Evolutionary conservation across 495 filamentous ascomycete genomes (phyloP).

Genomic region (Eremomyces bilateralis): DNA sequence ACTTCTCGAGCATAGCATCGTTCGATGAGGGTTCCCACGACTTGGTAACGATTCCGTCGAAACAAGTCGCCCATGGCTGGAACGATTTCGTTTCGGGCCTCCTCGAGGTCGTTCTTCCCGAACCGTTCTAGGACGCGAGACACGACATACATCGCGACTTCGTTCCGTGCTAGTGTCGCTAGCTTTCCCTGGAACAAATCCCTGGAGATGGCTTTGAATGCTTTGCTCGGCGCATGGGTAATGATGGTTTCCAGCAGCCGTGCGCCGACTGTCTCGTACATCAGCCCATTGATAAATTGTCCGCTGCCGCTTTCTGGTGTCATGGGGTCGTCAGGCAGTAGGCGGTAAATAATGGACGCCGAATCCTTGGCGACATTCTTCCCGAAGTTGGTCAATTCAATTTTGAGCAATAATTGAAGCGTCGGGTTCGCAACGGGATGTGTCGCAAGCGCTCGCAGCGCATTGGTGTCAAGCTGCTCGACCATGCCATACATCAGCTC

Average conservation of each 20-base stretch:
- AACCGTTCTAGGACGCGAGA: conserved; percentile 60
- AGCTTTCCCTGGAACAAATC: conserved; percentile 57
- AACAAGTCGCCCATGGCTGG: conserved; percentile 49
- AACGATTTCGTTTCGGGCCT: conserved; percentile 40
- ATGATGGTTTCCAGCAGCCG: conserved; percentile 74
- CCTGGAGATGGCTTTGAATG: conserved; percentile 66
- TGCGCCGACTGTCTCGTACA: conserved; percentile 79
- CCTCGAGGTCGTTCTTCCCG: conserved; percentile 57
- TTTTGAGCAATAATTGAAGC: conserved; percentile 62
- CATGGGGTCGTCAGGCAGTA: conserved; percentile 43
- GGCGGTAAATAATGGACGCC: conserved; percentile 33
- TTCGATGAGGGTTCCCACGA: conserved; percentile 65
- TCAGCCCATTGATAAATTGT: conserved; percentile 57
- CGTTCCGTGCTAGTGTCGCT: conserved; percentile 59
- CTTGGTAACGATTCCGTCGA: conserved; percentile 47
- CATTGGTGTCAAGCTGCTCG: conserved; percentile 43
- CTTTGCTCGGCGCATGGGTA: conserved; percentile 54
- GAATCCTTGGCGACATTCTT: conserved; percentile 39
- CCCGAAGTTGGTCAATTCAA: conserved; percentile 53
- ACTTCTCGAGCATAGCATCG: conserved; percentile 47
- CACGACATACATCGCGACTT: conserved; percentile 69
- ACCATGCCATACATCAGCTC: conserved; percentile 59
- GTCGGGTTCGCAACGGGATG: conserved; percentile 81
- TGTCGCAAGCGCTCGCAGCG: conserved; percentile 56
- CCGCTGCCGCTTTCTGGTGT: conserved; percentile 34